These are phyloP conservation scores for Lathyrus tuberosus DNA, from an alignment of 306 rosid species.

Conservation along the genomic window DNA sequence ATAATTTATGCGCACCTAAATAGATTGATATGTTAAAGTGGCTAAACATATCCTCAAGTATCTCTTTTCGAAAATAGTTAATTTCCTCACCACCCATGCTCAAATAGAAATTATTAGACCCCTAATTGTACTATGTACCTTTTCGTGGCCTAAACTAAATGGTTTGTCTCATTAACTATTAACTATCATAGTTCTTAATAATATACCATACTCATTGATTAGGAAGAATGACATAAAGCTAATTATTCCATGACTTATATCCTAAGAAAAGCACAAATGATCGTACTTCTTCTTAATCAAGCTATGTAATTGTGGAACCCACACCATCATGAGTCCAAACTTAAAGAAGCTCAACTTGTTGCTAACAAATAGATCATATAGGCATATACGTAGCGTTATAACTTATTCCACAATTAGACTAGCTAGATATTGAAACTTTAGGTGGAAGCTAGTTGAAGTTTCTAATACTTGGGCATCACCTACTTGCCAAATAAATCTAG, in stretches of 20 bases:
- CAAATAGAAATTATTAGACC: conserved; percentile 10
- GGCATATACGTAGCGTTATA: no score
- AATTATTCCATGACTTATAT: neutral
- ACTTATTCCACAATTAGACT: no score
- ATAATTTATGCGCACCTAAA: no score
- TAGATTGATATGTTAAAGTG: neutral
- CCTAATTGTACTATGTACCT: neutral
- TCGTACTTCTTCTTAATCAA: conserved; percentile 17
- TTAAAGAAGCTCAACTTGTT: neutral
- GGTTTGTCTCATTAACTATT: no score
- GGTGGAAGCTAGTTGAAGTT: no score
- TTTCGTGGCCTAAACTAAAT: neutral
- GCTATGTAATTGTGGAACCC: neutral
- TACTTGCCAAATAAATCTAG: no score
- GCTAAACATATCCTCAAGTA: neutral
- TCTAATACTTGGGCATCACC: no score
- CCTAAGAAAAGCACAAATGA: neutral
- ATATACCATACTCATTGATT: neutral
- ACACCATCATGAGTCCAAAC: neutral
- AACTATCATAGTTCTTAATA: neutral
- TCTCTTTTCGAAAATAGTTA: neutral
- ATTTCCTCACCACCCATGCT: conserved; percentile 11
- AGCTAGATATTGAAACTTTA: no score
- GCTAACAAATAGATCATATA: neutral
- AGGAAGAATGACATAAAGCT: conserved; percentile 15